Evolutionary conservation across 1,139 yeast genomes (phyloP).

Genomic region (Pichia sp.): DNA sequence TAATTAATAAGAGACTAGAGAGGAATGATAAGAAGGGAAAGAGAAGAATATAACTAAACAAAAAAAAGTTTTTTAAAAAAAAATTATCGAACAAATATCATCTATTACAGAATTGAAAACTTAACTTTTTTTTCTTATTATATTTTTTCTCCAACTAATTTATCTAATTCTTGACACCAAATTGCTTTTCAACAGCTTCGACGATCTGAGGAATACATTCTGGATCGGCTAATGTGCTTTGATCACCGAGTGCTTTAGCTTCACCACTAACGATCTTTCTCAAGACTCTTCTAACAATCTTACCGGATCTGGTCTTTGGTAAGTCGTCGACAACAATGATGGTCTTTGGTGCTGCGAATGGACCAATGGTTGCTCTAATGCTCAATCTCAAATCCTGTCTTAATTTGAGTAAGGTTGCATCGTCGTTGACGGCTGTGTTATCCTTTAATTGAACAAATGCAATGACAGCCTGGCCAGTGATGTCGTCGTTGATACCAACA

Average conservation of each 20-base stretch:
- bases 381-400: conserved; percentile 82
- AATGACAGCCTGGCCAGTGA: conserved; percentile 96
- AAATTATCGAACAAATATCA: neutral
- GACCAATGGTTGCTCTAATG: conserved; percentile 93
- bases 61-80: neutral
- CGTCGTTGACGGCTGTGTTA: conserved; percentile 42
- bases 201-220: conserved; percentile 77
- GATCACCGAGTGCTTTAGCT: conserved; percentile 90
- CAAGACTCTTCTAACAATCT: conserved; percentile 96
- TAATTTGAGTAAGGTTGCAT: conserved; percentile 46
- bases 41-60: neutral
- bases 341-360: conserved; percentile 96
- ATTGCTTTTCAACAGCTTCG: conserved; percentile 44
- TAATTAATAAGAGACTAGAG: neutral
- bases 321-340: conserved; percentile 83
- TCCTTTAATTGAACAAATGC: conserved; percentile 88
- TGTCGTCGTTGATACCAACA: conserved; percentile 89
- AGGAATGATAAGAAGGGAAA: neutral
- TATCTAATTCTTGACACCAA: conserved; percentile 40
- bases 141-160: neutral
- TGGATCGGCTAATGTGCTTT: conserved; percentile 86
- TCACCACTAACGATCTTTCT: conserved; percentile 88
- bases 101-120: neutral
- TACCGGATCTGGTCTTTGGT: conserved; percentile 98
- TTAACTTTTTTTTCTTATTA: neutral